These are phyloP conservation scores for Dichomitus squalens DNA, from an alignment of 1,284 basidiomycete species.

Conservation along the genomic window DNA sequence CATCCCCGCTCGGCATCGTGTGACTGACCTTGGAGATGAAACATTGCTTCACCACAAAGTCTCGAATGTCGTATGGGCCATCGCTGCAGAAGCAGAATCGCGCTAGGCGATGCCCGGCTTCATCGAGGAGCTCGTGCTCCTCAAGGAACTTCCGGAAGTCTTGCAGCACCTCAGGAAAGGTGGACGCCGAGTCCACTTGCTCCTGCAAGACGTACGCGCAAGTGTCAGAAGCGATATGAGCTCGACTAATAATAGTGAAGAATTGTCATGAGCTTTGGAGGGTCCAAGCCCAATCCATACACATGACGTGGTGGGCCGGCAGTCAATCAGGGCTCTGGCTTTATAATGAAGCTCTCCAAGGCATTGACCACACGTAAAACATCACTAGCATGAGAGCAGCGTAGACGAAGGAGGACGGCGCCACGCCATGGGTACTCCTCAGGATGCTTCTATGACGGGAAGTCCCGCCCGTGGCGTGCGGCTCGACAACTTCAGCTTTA, in stretches of 20 bases:
- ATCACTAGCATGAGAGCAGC: neutral
- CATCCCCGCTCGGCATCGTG: neutral
- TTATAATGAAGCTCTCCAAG: no score
- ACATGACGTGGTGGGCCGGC: no score
- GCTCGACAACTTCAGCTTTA: no score
- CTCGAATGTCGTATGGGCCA: conserved; percentile 81
- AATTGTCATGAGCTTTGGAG: no score
- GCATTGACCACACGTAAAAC: neutral
- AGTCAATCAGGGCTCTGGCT: no score
- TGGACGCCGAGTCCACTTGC: conserved; percentile 80
- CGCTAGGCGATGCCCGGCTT: conserved; percentile 54
- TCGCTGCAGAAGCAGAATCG: conserved; percentile 80
- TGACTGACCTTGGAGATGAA: conserved; percentile 75
- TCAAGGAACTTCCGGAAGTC: conserved; percentile 71
- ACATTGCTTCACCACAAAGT: conserved; percentile 86
- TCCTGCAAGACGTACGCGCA: conserved; percentile 46
- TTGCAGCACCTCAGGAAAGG: conserved; percentile 71
- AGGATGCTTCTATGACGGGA: no score
- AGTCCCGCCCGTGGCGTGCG: no score
- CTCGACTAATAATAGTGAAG: no score
- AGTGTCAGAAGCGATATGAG: neutral
- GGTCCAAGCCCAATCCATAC: no score
- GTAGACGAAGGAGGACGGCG: no score
- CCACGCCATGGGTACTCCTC: no score
- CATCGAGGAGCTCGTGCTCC: conserved; percentile 65